A percentile compares a stretch with the other conserved stretches of the same genome.
These are phyloP conservation scores for Chara braunii DNA, from an alignment of 139 green algal genomes.

Conservation along the genomic window DNA sequence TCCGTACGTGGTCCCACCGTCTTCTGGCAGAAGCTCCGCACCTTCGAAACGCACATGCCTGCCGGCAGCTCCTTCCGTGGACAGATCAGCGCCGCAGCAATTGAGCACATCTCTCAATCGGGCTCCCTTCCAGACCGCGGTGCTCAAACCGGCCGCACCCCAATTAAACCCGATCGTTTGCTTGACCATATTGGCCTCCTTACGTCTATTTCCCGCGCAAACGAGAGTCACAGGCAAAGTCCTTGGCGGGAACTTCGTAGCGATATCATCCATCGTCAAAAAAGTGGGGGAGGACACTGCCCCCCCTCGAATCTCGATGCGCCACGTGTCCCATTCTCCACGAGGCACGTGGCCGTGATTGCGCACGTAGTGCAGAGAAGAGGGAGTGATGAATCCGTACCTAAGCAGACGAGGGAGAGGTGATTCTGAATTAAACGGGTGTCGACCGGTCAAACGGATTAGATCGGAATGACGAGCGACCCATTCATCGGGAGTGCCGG, in stretches of 20 bases:
- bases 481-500: constrained; percentile 51
- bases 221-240: constrained; percentile 69
- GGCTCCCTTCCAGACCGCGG: constrained; percentile 86
- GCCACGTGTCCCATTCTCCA: constrained; percentile 50
- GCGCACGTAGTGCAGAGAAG: constrained; percentile 69
- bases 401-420: constrained; percentile 64
- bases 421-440: constrained; percentile 95
- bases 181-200: constrained; percentile 98
- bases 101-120: constrained; percentile 73
- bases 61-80: not conserved
- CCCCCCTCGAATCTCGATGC: constrained; percentile 64
- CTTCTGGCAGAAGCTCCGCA: constrained; percentile 18
- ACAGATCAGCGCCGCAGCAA: not conserved
- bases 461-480: constrained; percentile 73
- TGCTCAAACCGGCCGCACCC: constrained; percentile 54
- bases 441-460: constrained; percentile 76
- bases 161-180: constrained; percentile 94
- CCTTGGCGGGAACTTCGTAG: constrained; percentile 58
- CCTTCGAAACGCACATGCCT: constrained; percentile 44
- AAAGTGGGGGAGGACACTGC: constrained; percentile 59
- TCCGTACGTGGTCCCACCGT: constrained; percentile 29
- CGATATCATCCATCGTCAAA: constrained; percentile 85
- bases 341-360: constrained; percentile 87
- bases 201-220: constrained; percentile 89
- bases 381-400: constrained; percentile 71